A percentile compares a stretch with the other conserved stretches of the same genome.
Evolutionary conservation across 2,329 filamentous ascomycete species (phyloP).

Genomic region (Alternaria ethzedia): DNA sequence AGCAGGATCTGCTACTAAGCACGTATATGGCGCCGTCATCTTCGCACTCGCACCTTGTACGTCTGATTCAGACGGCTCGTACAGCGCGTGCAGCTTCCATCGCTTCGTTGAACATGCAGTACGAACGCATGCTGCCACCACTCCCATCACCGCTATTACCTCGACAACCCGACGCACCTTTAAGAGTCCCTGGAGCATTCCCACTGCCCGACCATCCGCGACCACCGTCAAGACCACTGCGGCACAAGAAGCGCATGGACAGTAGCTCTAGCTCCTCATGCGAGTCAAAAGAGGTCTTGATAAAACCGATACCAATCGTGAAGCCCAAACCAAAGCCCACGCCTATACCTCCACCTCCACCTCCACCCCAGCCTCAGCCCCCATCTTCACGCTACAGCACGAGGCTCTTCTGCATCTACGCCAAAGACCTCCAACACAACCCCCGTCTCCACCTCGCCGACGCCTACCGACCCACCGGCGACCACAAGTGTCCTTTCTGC

Average conservation of each 20-base stretch:
- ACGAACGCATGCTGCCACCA: slow-evolving; percentile 30
- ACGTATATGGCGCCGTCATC: slow-evolving; percentile 29
- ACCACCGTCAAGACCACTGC: slow-evolving; percentile 9
- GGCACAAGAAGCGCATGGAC: slow-evolving; percentile 9
- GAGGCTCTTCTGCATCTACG: slow-evolving; percentile 41
- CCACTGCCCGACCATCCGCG: slow-evolving; percentile 13
- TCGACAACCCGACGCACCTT: slow-evolving; percentile 10
- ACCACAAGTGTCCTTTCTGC: slow-evolving; percentile 39
- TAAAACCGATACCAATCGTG: slow-evolving; percentile 1
- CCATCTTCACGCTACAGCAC: background rate
- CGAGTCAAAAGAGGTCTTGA: slow-evolving; percentile 8
- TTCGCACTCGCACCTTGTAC: slow-evolving; percentile 36
- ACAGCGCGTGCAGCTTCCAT: slow-evolving; percentile 35
- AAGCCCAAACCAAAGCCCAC: background rate
- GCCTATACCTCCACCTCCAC: background rate
- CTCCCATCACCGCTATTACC: background rate
- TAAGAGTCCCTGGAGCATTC: slow-evolving; percentile 25
- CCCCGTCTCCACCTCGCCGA: slow-evolving; percentile 28
- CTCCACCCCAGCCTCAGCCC: background rate
- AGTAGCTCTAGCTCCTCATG: slow-evolving; percentile 11
- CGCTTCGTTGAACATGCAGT: slow-evolving; percentile 36
- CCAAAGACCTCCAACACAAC: slow-evolving; percentile 37
- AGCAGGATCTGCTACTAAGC: slow-evolving; percentile 35
- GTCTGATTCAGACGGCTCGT: slow-evolving; percentile 35
- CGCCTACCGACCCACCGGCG: slow-evolving; percentile 29